These are phyloP conservation scores for Penstemon barbatus DNA, from an alignment of 257 asterid species.

Conservation along the genomic window DNA sequence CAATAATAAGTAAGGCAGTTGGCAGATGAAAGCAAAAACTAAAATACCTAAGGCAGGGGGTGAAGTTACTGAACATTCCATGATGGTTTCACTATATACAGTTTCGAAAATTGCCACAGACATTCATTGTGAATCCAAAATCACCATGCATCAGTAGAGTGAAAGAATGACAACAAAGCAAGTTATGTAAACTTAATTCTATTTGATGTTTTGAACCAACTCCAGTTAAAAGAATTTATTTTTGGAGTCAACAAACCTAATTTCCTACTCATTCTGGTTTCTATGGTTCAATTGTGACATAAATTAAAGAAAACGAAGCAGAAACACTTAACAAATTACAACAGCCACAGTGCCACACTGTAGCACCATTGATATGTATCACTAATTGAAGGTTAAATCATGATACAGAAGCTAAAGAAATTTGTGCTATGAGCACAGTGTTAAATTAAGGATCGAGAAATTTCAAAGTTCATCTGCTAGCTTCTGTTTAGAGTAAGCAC, in stretches of 20 bases:
- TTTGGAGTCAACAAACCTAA: neutral
- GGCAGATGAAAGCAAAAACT: neutral
- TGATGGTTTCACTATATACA: too few relatives aligned
- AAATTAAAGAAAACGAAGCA: too few relatives aligned
- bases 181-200: neutral
- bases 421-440: neutral
- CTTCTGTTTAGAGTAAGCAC: neutral
- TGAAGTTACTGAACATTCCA: too few relatives aligned
- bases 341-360: too few relatives aligned
- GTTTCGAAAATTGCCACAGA: neutral
- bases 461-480: neutral
- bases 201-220: neutral
- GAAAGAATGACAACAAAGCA: neutral
- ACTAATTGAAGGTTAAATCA: neutral
- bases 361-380: too few relatives aligned
- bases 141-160: neutral
- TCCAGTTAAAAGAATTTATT: too few relatives aligned
- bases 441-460: neutral
- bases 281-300: too few relatives aligned
- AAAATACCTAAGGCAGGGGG: too few relatives aligned
- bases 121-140: neutral
- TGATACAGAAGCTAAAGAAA: neutral
- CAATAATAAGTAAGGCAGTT: constrained; percentile 8
- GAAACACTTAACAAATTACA: too few relatives aligned
- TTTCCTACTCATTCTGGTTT: too few relatives aligned